Evolutionary conservation across 2,329 filamentous ascomycete genomes (phyloP), one percentile per base, ranked within the genome.

Genomic region (Paraconiothyrium sp.): DNA sequence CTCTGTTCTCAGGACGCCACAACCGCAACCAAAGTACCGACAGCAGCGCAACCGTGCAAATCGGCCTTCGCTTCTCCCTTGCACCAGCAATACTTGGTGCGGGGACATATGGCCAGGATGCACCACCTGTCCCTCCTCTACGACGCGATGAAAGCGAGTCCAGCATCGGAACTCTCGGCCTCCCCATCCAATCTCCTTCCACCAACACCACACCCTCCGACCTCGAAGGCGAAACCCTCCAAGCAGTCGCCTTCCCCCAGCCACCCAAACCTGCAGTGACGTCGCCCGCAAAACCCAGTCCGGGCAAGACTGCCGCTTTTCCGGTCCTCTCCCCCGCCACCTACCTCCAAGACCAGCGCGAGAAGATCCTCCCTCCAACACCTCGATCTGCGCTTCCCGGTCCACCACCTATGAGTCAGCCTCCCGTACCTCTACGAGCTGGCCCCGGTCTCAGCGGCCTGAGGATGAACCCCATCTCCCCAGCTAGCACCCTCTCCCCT

Each of bases 21-120:
- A 79, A 81, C 20, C 84, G 89, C 48, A 83, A 87, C 61, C 88
- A 88, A 5, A 92, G 89, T 0, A 81, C 88, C 46, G 83, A 82
- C 16, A 91, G 89, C 48, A 86, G 86, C 10, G 89, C 89, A 27
- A 92, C 89, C 0, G 89, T 92, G 11, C 89, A 91, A 71, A 92
- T 92, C 55, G 90, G 89, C 1, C 81, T 92, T 16, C 85, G 90
- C 11, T 82, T 92, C 58, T 92, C 89, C n/a, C 64, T 80, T 6
- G 77, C 76, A 13, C 77, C 77, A 14, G 76, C 77, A 3, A 74
- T 75, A 20, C 75, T 79, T 58, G 73, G 72, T 52, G 74, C 75
- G 55, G 71, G 67, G 35, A 75, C 75, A 43, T 76, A 60, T 60
- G 73, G 71, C n/a, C 55, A 61, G 16, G 22, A 59, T n/a, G 57